These are phyloP conservation scores for Colletotrichum cordylinicola DNA, from an alignment of 2,329 filamentous ascomycete species.

Conservation along the genomic window DNA sequence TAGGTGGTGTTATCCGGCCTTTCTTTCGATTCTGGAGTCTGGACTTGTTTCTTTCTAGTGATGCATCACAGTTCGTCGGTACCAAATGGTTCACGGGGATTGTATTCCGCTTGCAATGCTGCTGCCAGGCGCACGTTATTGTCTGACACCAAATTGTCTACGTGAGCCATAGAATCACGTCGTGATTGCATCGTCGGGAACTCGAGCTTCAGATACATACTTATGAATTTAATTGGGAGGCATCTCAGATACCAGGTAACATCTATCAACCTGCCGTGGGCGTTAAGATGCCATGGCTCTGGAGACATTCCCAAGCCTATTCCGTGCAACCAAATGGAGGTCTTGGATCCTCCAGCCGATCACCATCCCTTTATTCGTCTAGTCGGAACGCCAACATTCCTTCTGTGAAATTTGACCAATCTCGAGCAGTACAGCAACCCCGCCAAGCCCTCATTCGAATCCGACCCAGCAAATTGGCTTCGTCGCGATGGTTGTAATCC, in stretches of 20 bases:
- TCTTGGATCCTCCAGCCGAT: background rate
- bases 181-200: background rate
- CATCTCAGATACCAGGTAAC: rapidly evolving
- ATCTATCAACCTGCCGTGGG: background rate
- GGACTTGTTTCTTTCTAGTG: background rate
- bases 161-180: background rate
- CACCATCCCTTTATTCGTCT: background rate
- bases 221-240: background rate
- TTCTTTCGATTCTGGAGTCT: background rate
- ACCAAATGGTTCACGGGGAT: background rate
- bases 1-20: background rate
- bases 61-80: background rate
- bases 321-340: background rate
- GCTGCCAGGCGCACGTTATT: background rate
- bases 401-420: background rate
- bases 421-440: rapidly evolving
- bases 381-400: background rate
- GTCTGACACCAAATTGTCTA: background rate
- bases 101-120: background rate
- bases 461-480: background rate
- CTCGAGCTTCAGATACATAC: background rate
- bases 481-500: background rate
- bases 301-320: background rate
- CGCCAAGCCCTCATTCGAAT: background rate
- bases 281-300: background rate